These are phyloP conservation scores for Spiromastix sp. DNA, from an alignment of 2,329 filamentous ascomycete species.

Conservation along the genomic window DNA sequence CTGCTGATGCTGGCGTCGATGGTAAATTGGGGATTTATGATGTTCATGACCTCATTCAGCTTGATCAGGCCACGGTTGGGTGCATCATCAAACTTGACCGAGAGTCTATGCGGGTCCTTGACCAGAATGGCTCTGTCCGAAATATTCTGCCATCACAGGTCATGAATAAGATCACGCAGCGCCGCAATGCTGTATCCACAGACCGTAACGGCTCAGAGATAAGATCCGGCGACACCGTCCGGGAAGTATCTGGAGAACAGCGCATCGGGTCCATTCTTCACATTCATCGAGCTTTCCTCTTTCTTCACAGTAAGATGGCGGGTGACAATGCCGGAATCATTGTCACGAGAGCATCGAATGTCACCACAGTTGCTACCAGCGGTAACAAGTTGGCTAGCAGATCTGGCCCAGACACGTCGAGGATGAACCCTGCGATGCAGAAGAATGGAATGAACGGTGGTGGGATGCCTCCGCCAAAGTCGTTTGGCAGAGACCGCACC, in stretches of 20 bases:
- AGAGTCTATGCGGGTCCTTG: conserved; percentile 78
- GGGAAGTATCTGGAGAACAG: conserved; percentile 76
- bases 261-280: conserved; percentile 84
- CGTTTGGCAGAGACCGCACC: conserved; percentile 65
- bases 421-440: conserved; percentile 88
- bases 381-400: conserved; percentile 61
- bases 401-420: conserved; percentile 61
- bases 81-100: conserved; percentile 93
- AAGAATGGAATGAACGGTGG: conserved; percentile 48
- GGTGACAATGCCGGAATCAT: conserved; percentile 85
- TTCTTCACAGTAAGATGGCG: conserved; percentile 72
- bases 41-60: conserved; percentile 85
- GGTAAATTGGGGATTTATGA: conserved; percentile 77
- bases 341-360: conserved; percentile 73
- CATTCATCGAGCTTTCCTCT: conserved; percentile 86
- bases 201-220: conserved; percentile 93
- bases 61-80: conserved; percentile 84
- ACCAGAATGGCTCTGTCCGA: conserved; percentile 77
- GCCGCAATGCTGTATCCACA: conserved; percentile 77
- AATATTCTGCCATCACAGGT: conserved; percentile 85
- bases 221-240: conserved; percentile 79
- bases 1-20: conserved; percentile 80
- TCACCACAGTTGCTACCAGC: conserved; percentile 88
- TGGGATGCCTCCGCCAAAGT: conserved; percentile 61
- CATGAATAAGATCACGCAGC: conserved; percentile 73